phyloP scores from a whole-genome alignment of 441 rosid genomes.

The Isatis lusitanica region DNA sequence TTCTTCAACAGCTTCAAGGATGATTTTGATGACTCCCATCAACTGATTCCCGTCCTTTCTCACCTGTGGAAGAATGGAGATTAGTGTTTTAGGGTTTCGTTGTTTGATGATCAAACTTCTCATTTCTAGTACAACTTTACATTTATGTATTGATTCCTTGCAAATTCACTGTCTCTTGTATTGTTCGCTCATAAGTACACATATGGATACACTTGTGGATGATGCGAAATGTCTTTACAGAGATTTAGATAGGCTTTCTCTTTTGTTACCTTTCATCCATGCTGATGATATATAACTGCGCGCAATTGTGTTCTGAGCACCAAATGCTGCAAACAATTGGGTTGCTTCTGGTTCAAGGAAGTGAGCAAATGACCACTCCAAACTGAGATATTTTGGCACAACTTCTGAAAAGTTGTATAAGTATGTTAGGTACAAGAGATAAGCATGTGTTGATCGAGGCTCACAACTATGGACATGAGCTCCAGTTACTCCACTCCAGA shows the following conservation, averaged over 20 bases:
- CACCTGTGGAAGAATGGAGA: neutral
- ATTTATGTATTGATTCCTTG: neutral
- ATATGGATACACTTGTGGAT: no score
- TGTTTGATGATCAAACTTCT: neutral
- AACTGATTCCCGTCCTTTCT: no score
- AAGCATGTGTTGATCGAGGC: neutral
- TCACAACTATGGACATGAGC: no score
- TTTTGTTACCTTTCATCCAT: slow-evolving; percentile 73
- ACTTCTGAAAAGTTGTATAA: no score
- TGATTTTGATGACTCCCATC: slow-evolving; percentile 83
- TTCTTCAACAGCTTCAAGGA: slow-evolving; percentile 62
- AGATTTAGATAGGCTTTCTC: neutral
- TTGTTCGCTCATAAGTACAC: neutral
- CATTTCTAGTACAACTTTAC: no score
- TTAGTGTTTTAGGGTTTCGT: neutral
- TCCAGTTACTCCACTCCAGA: no score
- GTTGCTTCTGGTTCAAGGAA: slow-evolving; percentile 63
- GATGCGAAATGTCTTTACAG: neutral
- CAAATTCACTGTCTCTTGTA: neutral
- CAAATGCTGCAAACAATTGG: slow-evolving; percentile 62
- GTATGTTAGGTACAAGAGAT: slow-evolving; percentile 4
- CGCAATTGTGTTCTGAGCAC: slow-evolving; percentile 65
- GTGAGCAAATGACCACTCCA: slow-evolving; percentile 94
- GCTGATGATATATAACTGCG: slow-evolving; percentile 48
- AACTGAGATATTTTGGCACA: slow-evolving; percentile 83